Base-by-base conservation (phyloP, 345 rosid species). In the Cardamine occulta region DNA sequence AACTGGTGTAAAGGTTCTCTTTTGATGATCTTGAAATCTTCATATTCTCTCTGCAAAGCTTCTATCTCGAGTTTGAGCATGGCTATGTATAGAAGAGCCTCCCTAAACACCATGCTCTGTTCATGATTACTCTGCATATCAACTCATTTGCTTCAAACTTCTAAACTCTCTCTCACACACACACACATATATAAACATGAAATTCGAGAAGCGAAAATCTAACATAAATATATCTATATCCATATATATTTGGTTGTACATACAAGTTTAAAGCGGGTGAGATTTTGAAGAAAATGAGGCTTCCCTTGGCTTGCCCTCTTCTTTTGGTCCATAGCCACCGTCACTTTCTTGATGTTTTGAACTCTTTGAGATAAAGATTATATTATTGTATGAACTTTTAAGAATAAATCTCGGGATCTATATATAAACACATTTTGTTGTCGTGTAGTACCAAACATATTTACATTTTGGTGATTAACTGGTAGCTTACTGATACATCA, bases 21-120 rank as follows among this genome's bases (percentile, higher is more conserved):
- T 75, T 80, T 81, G 70, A 82, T 64, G 15, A 85, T 87, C 74
- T 80, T 47, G 23, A 87, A 76, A 74, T 66, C 74, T 39, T 73
- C 66, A 66, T 78, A 72, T 37, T 85, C 84, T 80, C 76, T 83
- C 66, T 82, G 66, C 42, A 86, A 64, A 47, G 88, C 86, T 73
- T 86, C 84, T 82, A 89, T 61, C 82, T 82, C 77, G 69, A 84
- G 84, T 79, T 83, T 86, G 72, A 90, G 89, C 81, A 82, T 79
- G 84, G 52, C 70, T 67, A 86, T 84, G 80, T 82, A 79, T 21
- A 82, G 79, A 65, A 88, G 74, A 77, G 84, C 74, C 47, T 84
- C 91, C 76, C 63, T 71, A 60, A 81, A 32, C 37, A 72, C 44
- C 62, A 84, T 82, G 21, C 74, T 82, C 79, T 63, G 77, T 73